Evolutionary conservation across 495 filamentous ascomycete genomes (phyloP).

Genomic region (Usnea hakonensis): DNA sequence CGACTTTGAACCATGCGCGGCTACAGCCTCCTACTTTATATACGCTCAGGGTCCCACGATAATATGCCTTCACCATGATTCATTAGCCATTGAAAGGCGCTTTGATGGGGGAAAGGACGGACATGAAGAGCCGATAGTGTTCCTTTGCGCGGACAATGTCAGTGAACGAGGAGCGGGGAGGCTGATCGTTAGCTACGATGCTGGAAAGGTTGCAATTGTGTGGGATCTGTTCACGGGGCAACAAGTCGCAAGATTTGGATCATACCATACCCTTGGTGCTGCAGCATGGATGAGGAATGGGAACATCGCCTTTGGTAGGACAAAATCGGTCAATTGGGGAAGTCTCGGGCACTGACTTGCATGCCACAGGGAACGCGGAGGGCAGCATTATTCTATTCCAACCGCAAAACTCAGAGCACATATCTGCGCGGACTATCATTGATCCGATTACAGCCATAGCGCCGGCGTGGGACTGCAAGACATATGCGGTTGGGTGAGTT

Average conservation of each 20-base stretch:
- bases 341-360: constrained; percentile 23
- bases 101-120: constrained; percentile 50
- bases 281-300: constrained; percentile 97
- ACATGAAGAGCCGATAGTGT: constrained; percentile 72
- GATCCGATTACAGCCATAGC: constrained; percentile 90
- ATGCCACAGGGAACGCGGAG: constrained; percentile 64
- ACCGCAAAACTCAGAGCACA: constrained; percentile 84
- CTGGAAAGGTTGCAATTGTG: constrained; percentile 83
- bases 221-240: constrained; percentile 94
- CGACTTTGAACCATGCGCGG: constrained; percentile 75
- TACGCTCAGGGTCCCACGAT: constrained; percentile 74
- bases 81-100: constrained; percentile 75
- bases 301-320: constrained; percentile 88
- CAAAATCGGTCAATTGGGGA: not conserved
- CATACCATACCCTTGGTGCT: constrained; percentile 76
- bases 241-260: constrained; percentile 80
- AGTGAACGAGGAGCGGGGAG: constrained; percentile 81
- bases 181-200: constrained; percentile 88
- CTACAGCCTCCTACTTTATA: constrained; percentile 78
- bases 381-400: constrained; percentile 95
- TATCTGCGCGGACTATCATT: constrained; percentile 85
- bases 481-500: constrained; percentile 89
- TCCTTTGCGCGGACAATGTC: constrained; percentile 84
- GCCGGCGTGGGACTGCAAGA: constrained; percentile 84
- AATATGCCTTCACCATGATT: constrained; percentile 84